Conservation (phyloP, 371 early-diverging fungal genomes). For the Rhizomucor pusillus region DNA sequence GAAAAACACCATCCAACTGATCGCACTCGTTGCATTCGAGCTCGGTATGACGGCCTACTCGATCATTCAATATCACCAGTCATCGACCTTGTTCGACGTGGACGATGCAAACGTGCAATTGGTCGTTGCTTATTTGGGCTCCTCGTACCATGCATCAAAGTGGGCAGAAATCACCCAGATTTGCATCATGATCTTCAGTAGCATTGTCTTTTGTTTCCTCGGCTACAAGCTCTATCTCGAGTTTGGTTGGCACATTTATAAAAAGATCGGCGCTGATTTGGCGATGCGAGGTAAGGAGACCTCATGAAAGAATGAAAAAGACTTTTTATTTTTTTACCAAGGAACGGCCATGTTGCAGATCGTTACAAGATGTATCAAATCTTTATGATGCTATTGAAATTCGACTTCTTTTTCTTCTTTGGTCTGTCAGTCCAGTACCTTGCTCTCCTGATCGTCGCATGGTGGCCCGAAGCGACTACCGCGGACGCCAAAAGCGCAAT, state of each 20-base stretch:
- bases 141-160: constrained; percentile 30
- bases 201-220: constrained; percentile 31
- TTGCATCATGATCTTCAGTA: constrained; percentile 35
- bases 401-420: constrained; percentile 86
- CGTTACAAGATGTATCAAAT: constrained; percentile 85
- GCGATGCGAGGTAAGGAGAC: constrained; percentile 68
- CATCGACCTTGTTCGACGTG: constrained; percentile 34
- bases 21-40: constrained; percentile 47
- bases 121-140: constrained; percentile 25
- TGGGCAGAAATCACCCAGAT: constrained; percentile 52
- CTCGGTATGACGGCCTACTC: constrained; percentile 46
- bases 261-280: constrained; percentile 91
- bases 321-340: no score
- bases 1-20: constrained; percentile 51
- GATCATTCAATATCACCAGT: constrained; percentile 47
- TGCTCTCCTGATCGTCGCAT: constrained; percentile 62
- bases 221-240: constrained; percentile 49
- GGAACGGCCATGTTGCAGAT: constrained; percentile 25
- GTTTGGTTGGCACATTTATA: constrained; percentile 86
- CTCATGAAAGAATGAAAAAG: neutral
- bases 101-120: constrained; percentile 18
- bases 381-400: constrained; percentile 83
- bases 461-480: constrained; percentile 35
- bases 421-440: constrained; percentile 88
- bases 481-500: constrained; percentile 58